Conservation (phyloP, 2,329 filamentous ascomycete species). For the Botrytis elliptica region DNA sequence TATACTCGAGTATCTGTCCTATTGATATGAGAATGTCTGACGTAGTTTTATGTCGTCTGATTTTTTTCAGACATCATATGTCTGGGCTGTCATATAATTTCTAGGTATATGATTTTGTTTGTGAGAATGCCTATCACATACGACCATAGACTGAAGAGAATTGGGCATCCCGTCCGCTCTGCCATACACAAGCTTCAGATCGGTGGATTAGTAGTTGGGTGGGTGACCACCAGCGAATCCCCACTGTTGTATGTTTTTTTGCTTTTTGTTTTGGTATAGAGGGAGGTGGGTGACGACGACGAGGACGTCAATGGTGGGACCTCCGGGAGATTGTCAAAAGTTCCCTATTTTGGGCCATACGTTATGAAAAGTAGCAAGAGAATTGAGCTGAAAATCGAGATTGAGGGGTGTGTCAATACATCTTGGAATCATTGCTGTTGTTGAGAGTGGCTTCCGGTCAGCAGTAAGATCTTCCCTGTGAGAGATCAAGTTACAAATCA, state of each 20-base stretch:
- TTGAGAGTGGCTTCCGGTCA: too few species aligned
- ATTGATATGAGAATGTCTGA: not conserved
- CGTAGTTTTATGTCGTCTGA: not conserved
- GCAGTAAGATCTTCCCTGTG: not conserved
- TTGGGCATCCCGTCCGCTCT: too few species aligned
- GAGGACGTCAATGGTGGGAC: not conserved
- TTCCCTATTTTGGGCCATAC: rapidly evolving
- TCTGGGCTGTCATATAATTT: not conserved
- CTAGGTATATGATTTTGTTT: not conserved
- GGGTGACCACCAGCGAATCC: not conserved
- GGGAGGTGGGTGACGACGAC: not conserved
- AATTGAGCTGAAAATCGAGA: not conserved
- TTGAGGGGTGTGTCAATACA: not conserved
- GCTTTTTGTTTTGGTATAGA: too few species aligned
- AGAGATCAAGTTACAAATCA: too few species aligned
- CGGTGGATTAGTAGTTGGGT: not conserved
- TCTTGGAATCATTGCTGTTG: not conserved
- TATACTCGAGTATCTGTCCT: not conserved
- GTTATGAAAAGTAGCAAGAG: not conserved
- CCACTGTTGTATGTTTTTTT: not conserved
- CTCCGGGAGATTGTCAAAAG: rapidly evolving
- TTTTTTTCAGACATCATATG: not conserved
- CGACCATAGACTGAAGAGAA: not conserved
- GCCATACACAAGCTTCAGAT: not conserved
- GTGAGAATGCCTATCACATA: rapidly evolving